Evolutionary conservation across 441 rosid genomes (phyloP).

Genomic region (Rhodomyrtus psidioides): DNA sequence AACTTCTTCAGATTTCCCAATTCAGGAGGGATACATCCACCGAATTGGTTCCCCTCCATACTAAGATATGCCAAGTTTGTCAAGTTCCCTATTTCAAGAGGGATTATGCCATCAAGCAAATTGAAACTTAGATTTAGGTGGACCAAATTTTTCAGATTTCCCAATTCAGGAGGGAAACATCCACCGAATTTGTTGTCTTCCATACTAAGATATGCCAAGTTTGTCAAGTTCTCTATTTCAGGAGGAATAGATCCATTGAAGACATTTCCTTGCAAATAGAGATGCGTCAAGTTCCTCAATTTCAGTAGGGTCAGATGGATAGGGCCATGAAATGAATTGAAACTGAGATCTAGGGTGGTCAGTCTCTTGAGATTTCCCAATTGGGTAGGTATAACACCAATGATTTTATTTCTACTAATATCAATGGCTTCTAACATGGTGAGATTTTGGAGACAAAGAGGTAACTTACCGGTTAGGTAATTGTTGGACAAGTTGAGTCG

Average conservation of each 20-base stretch:
- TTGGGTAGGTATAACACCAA: not conserved
- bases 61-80: too few relatives aligned
- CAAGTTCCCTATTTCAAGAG: too few relatives aligned
- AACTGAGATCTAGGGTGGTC: not conserved
- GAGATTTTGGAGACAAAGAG: not conserved
- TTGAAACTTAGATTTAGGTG: not conserved
- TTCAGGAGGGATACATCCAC: too few relatives aligned
- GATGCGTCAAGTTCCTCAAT: too few relatives aligned
- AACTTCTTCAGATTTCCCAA: too few relatives aligned
- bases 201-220: not conserved
- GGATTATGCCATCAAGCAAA: too few relatives aligned
- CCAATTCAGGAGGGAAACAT: not conserved
- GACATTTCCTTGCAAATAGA: not conserved
- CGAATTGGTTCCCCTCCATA: too few relatives aligned
- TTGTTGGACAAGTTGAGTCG: not conserved
- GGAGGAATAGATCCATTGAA: not conserved
- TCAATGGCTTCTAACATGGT: not conserved
- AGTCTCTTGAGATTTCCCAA: not conserved
- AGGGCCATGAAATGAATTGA: not conserved
- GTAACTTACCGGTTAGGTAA: not conserved
- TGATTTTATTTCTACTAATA: rapidly evolving
- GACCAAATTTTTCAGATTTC: not conserved
- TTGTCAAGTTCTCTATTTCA: not conserved
- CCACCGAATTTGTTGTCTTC: not conserved
- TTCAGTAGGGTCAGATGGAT: too few relatives aligned